Base-by-base conservation (phyloP, 345 rosid species). In the Pistacia vera region DNA sequence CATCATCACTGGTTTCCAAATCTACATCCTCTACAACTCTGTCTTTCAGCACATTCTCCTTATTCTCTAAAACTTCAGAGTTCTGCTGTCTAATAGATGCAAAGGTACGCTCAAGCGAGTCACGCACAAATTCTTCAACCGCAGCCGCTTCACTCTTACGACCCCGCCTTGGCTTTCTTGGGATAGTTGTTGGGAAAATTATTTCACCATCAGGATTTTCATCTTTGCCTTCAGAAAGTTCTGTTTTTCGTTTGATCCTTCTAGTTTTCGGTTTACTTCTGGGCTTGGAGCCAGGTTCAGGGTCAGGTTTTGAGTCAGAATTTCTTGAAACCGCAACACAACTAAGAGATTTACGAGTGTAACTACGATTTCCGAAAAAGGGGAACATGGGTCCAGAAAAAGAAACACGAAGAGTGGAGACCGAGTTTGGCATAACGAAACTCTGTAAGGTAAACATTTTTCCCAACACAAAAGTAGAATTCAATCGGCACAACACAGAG, bases 131-230 rank as follows among this genome's bases (percentile, higher is more conserved):
- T 79, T 95, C 95, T 73, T 93, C 99, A 13, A 93, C 96, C 0
- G 94, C 94, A 60, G 65, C 93, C 2, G 98, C 91, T 70, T 95
- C 99, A 81, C 92, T 90, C 79, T 85, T 85, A 25, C 93, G 89
- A 12, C 94, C 98, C 4, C 93, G 94, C 82, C 89, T 84, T 36
- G 90, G 63, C 84, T 86, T 89, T 82, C 85, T 83, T 2, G 91
- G 92, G 56, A 70, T 84, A 44, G 81, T 89, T 4, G 83, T 75
- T 12, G 85, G 91, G 63, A 87, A 85, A 46, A 70, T 11, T 66
- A 54, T 63, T 17, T 74, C 81, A 49, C 70, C 13, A 9, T 71
- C 81, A 41, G 68, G 17, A 11, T 63, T 63, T 22, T 82, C 83
- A 63, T 64, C 84, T 63, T 75, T 71, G 65, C 64, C 78, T 41